Conservation (phyloP, 148 eudicot genomes). For the Arctostaphylos glauca region DNA sequence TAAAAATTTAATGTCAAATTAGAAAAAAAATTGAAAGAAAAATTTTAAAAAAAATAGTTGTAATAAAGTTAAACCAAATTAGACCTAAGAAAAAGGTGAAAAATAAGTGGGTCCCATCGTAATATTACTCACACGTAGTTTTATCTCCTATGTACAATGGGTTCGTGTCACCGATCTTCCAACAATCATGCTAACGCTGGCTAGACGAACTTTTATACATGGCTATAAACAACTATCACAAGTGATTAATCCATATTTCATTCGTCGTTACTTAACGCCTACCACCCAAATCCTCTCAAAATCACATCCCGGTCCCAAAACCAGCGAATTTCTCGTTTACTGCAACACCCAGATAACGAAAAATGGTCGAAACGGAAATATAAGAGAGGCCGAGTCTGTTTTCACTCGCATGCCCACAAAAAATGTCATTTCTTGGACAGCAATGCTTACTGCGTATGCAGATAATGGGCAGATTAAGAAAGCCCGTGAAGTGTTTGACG, state of each 20-base stretch:
- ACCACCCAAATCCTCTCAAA: slow-evolving; percentile 11
- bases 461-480: slow-evolving; percentile 35
- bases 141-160: too few relatives aligned
- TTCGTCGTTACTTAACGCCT: slow-evolving; percentile 13
- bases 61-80: too few relatives aligned
- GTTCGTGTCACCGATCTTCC: too few relatives aligned
- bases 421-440: slow-evolving; percentile 51
- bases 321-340: slow-evolving; percentile 20
- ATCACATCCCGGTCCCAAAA: background rate
- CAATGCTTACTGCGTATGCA: slow-evolving; percentile 46
- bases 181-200: slow-evolving; percentile 14
- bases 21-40: too few relatives aligned
- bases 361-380: slow-evolving; percentile 46
- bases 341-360: slow-evolving; percentile 52
- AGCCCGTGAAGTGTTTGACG: slow-evolving; percentile 56
- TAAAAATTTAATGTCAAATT: too few relatives aligned
- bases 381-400: slow-evolving; percentile 42
- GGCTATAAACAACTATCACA: background rate
- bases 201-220: slow-evolving; percentile 4
- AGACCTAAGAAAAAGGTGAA: too few relatives aligned
- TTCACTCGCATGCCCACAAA: slow-evolving; percentile 42
- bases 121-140: too few relatives aligned
- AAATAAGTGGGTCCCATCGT: too few relatives aligned
- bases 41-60: too few relatives aligned
- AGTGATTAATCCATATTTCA: background rate